These are phyloP conservation scores for Tetrahymena thermophila DNA, from an alignment of 73 alveolate species.

Conservation along the genomic window DNA sequence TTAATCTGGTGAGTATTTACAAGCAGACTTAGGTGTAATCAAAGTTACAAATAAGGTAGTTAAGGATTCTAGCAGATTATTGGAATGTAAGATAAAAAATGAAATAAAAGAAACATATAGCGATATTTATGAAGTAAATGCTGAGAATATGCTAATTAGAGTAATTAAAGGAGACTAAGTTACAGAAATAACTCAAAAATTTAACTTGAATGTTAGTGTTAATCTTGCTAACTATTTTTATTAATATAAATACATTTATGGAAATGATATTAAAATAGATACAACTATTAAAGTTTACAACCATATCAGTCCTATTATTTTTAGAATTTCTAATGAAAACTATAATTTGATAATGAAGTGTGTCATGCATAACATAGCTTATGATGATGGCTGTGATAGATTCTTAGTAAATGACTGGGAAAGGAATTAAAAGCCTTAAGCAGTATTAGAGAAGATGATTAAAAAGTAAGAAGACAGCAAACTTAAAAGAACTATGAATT, in stretches of 20 bases:
- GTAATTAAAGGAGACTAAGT: not conserved
- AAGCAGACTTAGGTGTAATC: slow-evolving; percentile 25
- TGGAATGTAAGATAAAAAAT: not conserved
- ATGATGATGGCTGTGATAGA: slow-evolving; percentile 44
- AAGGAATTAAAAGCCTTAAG: not conserved
- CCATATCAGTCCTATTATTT: slow-evolving; percentile 22
- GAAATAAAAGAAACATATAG: slow-evolving; percentile 14
- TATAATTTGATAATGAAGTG: slow-evolving; percentile 40
- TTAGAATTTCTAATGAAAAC: slow-evolving; percentile 17
- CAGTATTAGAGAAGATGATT: not conserved
- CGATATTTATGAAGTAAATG: slow-evolving; percentile 8
- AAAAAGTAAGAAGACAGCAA: not conserved
- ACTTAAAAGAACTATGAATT: not conserved
- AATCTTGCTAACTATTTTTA: not conserved
- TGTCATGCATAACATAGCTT: slow-evolving; percentile 36
- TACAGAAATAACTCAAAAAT: slow-evolving; percentile 25
- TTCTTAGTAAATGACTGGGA: not conserved
- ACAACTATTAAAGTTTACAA: not conserved
- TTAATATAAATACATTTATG: slow-evolving; percentile 7
- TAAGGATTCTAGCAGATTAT: not conserved
- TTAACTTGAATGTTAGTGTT: slow-evolving; percentile 25
- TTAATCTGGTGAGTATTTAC: not conserved
- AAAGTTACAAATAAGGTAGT: slow-evolving; percentile 1
- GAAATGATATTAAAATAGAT: slow-evolving; percentile 7
- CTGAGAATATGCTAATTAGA: not conserved